A percentile compares a stretch with the other conserved stretches of the same genome.
phyloP scores from a whole-genome alignment of 2,329 filamentous ascomycete genomes.

The Lachnellula subtilissima region DNA sequence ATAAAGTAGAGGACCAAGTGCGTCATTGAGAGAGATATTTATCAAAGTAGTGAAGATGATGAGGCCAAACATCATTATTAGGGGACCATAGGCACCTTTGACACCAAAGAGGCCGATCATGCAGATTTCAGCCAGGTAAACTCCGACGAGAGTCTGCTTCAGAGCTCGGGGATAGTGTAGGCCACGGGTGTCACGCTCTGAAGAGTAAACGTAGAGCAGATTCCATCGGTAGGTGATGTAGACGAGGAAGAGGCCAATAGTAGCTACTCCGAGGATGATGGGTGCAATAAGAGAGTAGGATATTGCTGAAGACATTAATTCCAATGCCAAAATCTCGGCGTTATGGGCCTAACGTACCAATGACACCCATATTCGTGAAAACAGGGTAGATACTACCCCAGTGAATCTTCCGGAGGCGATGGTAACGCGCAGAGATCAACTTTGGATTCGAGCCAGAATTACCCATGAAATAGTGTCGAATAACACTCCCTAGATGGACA shows the following conservation, averaged over 20 bases:
- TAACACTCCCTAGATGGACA: conserved; percentile 53
- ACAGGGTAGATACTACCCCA: conserved; percentile 57
- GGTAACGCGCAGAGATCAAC: conserved; percentile 55
- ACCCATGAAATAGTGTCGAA: conserved; percentile 52
- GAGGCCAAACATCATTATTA: conserved; percentile 54
- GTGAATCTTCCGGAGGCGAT: conserved; percentile 45
- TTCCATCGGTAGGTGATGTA: conserved; percentile 64
- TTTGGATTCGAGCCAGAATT: conserved; percentile 57
- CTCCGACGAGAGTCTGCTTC: conserved; percentile 57
- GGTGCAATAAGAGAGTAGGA: conserved; percentile 63
- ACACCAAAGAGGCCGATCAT: conserved; percentile 61
- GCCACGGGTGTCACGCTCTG: conserved; percentile 59
- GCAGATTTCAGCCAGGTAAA: conserved; percentile 58
- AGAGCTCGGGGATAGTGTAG: conserved; percentile 59
- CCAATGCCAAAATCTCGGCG: not conserved
- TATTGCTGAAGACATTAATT: conserved; percentile 42
- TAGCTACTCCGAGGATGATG: conserved; percentile 59
- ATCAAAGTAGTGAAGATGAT: conserved; percentile 51
- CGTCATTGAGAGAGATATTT: conserved; percentile 38
- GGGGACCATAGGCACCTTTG: conserved; percentile 45
- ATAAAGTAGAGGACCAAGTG: conserved; percentile 26
- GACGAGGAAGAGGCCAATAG: conserved; percentile 57
- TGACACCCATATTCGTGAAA: conserved; percentile 50
- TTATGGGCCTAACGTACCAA: conserved; percentile 38
- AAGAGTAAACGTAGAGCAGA: conserved; percentile 57